Percentiles rank a stretch among this genome's conserved stretches.
Conservation (phyloP, 768 basidiomycete genomes). For the Ramaria rubella region DNA sequence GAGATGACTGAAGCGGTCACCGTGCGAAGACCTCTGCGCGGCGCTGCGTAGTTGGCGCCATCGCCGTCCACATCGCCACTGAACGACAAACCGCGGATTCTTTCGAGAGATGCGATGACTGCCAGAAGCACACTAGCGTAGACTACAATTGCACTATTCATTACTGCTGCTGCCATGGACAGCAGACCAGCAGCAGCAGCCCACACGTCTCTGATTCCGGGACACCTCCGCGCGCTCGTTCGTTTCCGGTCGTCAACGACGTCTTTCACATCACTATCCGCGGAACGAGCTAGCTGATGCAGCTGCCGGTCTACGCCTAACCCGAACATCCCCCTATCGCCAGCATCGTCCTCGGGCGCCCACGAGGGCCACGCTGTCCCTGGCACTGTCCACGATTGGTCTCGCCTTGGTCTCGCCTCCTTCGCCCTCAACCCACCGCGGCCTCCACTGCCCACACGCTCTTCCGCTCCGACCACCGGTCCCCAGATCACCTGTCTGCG, state of each 20-base stretch:
- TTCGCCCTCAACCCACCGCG: neutral
- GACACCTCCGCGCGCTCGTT: neutral
- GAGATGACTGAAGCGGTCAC: conserved; percentile 13
- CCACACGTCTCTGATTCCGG: too few species aligned
- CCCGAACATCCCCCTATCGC: neutral
- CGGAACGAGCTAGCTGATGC: neutral
- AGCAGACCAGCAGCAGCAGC: too few species aligned
- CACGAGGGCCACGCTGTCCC: neutral
- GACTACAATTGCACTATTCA: too few species aligned
- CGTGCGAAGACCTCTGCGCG: conserved; percentile 12
- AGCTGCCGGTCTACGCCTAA: neutral
- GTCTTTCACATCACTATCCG: neutral
- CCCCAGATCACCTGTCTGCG: neutral
- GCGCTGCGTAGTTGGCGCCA: conserved; percentile 12
- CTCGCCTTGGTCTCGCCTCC: too few species aligned
- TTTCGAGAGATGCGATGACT: neutral
- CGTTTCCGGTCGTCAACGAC: neutral
- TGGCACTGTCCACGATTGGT: neutral
- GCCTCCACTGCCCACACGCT: neutral
- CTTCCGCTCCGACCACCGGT: neutral
- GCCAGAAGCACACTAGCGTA: too few species aligned
- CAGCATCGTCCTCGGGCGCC: neutral
- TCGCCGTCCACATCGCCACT: conserved; percentile 11
- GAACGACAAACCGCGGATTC: neutral
- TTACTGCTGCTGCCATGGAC: too few species aligned